phyloP scores from a whole-genome alignment of 495 filamentous ascomycete species.

The Podospora appendiculata region DNA sequence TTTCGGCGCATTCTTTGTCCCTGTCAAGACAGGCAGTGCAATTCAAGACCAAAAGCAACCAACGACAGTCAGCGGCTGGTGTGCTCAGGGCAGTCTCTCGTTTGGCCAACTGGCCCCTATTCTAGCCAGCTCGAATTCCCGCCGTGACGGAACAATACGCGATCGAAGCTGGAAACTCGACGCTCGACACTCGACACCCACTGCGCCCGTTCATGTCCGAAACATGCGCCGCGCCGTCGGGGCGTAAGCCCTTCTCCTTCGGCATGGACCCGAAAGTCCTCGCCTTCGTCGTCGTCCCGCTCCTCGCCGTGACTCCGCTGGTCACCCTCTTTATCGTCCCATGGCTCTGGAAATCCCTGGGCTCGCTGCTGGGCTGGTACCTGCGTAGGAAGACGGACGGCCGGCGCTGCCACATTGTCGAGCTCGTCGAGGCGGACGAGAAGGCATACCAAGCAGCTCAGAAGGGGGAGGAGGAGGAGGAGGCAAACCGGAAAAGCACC shows the following conservation, averaged over 20 bases:
- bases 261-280: slow-evolving; percentile 13
- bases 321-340: slow-evolving; percentile 23
- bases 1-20: no score
- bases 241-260: slow-evolving; percentile 6
- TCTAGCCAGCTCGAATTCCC: no score
- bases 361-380: slow-evolving; percentile 51
- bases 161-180: no score
- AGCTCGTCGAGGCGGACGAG: slow-evolving; percentile 53
- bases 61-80: no score
- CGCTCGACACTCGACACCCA: no score
- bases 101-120: no score
- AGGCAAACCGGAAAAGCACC: slow-evolving; percentile 6
- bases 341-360: slow-evolving; percentile 29
- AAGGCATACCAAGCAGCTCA: slow-evolving; percentile 35
- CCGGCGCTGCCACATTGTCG: slow-evolving; percentile 52
- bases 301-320: slow-evolving; percentile 19
- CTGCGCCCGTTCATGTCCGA: not conserved
- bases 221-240: slow-evolving; percentile 3
- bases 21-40: no score
- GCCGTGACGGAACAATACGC: no score
- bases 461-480: slow-evolving; percentile 22
- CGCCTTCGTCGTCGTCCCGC: slow-evolving; percentile 11
- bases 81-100: no score
- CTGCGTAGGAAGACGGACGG: slow-evolving; percentile 59
- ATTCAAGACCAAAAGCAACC: no score